Percentiles rank a stretch among this genome's conserved stretches.
Conservation (phyloP, 2,329 filamentous ascomycete genomes). For the Cladophialophora exuberans region DNA sequence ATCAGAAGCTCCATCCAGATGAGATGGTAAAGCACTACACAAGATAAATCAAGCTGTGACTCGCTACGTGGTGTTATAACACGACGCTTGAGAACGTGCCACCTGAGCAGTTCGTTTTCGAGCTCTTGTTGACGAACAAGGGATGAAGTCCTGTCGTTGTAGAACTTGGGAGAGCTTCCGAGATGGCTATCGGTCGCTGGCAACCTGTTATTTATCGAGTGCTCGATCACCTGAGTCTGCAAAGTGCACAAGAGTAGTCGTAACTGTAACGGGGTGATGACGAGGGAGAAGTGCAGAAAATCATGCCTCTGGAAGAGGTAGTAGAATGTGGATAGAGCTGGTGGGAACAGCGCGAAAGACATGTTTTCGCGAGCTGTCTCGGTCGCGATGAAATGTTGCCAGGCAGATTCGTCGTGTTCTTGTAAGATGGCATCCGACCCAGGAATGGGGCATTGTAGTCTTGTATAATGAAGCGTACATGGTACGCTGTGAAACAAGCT, state of each 20-base stretch:
- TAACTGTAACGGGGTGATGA: slow-evolving; percentile 2
- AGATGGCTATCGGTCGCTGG: not conserved
- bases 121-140: slow-evolving; percentile 5
- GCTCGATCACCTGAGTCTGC: not conserved
- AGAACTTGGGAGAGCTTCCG: not conserved
- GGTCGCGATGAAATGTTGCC: not conserved
- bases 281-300: not conserved
- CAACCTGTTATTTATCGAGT: not conserved
- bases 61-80: not conserved
- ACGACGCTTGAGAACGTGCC: not conserved
- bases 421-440: not conserved
- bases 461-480: not conserved
- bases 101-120: slow-evolving; percentile 1
- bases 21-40: slow-evolving; percentile 1
- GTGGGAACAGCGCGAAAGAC: not conserved
- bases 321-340: slow-evolving; percentile 1
- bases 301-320: not conserved
- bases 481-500: not conserved
- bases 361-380: no score
- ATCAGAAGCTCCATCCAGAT: slow-evolving; percentile 1
- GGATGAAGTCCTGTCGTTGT: not conserved
- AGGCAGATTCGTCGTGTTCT: not conserved
- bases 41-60: not conserved
- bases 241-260: slow-evolving; percentile 1
- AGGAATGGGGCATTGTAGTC: not conserved